Evolutionary conservation across 345 rosid genomes (phyloP).

Genomic region (Populus davidiana): DNA sequence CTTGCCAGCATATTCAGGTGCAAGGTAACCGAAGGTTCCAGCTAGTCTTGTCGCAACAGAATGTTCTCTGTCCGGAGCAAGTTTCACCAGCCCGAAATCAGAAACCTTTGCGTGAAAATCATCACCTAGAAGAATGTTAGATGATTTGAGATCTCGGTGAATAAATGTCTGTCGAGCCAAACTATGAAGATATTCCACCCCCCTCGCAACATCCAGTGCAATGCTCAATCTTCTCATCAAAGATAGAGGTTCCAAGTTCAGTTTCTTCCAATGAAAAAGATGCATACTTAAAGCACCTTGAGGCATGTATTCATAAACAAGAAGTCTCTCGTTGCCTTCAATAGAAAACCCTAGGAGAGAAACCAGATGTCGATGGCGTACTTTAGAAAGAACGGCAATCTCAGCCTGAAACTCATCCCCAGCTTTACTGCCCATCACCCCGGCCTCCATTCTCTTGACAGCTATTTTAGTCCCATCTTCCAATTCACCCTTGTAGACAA

Average conservation of each 20-base stretch:
- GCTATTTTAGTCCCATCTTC: constrained; percentile 53
- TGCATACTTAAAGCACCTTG: constrained; percentile 52
- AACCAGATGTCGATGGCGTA: constrained; percentile 48
- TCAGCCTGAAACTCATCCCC: constrained; percentile 47
- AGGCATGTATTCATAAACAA: constrained; percentile 54
- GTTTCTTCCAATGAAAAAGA: constrained; percentile 43
- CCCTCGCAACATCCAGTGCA: constrained; percentile 58
- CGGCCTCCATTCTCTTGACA: constrained; percentile 54
- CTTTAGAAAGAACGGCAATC: constrained; percentile 46
- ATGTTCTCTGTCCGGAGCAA: constrained; percentile 47
- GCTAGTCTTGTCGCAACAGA: constrained; percentile 50
- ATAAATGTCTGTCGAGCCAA: constrained; percentile 47
- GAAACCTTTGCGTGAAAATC: constrained; percentile 51
- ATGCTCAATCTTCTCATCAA: constrained; percentile 47
- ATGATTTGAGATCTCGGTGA: constrained; percentile 58
- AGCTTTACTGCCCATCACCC: constrained; percentile 32
- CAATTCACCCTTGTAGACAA: constrained; percentile 53
- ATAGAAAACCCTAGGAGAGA: constrained; percentile 45
- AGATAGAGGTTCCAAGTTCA: constrained; percentile 38
- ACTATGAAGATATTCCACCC: constrained; percentile 55
- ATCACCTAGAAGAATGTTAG: constrained; percentile 52
- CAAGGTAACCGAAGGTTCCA: constrained; percentile 62
- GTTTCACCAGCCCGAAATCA: constrained; percentile 56
- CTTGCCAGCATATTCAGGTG: constrained; percentile 65
- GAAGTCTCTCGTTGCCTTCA: constrained; percentile 45